Evolutionary conservation across 192 early-diverging fungal species (phyloP).

Genomic region (Gamsiella multidivaricata): DNA sequence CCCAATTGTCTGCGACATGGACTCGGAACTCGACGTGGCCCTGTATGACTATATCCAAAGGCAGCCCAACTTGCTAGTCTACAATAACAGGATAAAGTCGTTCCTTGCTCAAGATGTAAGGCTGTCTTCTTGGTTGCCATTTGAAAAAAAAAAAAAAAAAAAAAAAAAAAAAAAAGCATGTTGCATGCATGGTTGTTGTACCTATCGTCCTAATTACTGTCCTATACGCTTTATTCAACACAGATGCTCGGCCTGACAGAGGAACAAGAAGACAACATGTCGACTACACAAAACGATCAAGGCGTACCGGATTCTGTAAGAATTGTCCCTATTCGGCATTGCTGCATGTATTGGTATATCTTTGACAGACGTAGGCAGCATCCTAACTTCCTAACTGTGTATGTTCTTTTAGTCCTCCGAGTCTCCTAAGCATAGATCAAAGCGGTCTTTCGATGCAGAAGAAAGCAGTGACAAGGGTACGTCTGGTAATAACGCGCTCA

Average conservation of each 20-base stretch:
- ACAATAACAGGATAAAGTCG: constrained; percentile 52
- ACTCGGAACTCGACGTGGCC: constrained; percentile 43
- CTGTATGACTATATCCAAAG: constrained; percentile 46
- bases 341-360: too few relatives aligned
- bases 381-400: not conserved
- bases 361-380: not conserved
- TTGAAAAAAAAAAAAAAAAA: too few relatives aligned
- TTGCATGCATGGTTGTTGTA: too few relatives aligned
- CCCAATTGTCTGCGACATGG: constrained; percentile 49
- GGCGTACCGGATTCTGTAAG: constrained; percentile 37
- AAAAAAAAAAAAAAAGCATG: too few relatives aligned
- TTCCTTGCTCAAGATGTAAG: constrained; percentile 51
- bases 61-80: constrained; percentile 47
- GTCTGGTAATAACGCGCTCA: not conserved
- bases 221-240: too few relatives aligned
- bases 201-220: too few relatives aligned
- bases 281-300: constrained; percentile 20
- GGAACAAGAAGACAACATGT: constrained; percentile 35
- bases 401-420: constrained; percentile 9
- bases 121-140: not conserved
- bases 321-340: not conserved
- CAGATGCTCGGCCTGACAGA: constrained; percentile 48
- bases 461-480: not conserved
- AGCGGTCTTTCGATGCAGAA: constrained; percentile 38
- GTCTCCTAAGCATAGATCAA: constrained; percentile 41